phyloP scores from a whole-genome alignment of 179 eudicot species.

The Spergularia azorica region DNA sequence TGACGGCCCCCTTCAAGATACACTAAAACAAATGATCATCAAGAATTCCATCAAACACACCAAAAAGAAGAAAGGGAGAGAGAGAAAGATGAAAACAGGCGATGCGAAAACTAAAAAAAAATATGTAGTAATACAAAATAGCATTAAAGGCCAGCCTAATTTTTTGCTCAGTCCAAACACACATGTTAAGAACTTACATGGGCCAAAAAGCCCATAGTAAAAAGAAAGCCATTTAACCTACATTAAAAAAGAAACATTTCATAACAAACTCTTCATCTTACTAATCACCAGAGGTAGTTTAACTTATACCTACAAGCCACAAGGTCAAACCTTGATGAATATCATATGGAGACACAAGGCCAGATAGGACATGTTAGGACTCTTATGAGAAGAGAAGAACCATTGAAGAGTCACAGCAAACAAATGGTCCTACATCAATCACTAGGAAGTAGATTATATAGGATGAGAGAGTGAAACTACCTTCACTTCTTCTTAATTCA shows the following conservation, averaged over 20 bases:
- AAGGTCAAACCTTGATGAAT: slow-evolving; percentile 6
- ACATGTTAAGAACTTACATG: too few species aligned
- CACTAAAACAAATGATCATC: too few species aligned
- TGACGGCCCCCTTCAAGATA: too few species aligned
- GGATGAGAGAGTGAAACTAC: slow-evolving; percentile 77
- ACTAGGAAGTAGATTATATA: slow-evolving; percentile 34
- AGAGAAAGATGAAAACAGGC: too few species aligned
- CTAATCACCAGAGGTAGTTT: background rate
- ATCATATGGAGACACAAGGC: background rate
- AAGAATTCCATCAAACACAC: too few species aligned
- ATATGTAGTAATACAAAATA: too few species aligned
- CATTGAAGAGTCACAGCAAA: background rate
- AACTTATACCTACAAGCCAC: background rate
- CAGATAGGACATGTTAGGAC: background rate
- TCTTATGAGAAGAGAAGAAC: background rate
- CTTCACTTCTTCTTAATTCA: slow-evolving; percentile 93
- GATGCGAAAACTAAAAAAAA: too few species aligned
- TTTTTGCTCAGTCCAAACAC: too few species aligned
- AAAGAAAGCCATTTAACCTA: background rate
- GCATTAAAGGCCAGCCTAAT: too few species aligned
- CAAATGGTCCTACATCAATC: slow-evolving; percentile 16
- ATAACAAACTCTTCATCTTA: background rate
- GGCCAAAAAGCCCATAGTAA: background rate
- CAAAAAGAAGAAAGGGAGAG: too few species aligned
- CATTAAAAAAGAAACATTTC: background rate